Base-by-base conservation (phyloP, 768 basidiomycete species). In the Scleroderma citrinum region DNA sequence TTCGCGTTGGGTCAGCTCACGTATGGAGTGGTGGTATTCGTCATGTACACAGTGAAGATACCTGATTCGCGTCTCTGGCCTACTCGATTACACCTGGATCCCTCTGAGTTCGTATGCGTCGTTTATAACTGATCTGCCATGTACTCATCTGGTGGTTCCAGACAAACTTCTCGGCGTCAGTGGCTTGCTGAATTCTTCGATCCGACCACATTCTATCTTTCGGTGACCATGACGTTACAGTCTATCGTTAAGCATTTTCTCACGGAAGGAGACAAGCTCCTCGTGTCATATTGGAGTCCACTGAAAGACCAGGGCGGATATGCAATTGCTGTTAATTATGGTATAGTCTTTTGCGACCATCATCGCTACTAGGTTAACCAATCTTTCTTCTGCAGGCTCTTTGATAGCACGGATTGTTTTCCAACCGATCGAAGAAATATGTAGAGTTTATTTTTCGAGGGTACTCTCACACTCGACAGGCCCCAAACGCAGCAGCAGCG, bases 261-360 rank as follows among this genome's bases (percentile, higher is more conserved):
- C 23, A 98, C 95, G 0, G 96, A 98, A 61, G 92, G 91, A 3
- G 96, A 99, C 65, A 92, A 96, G 59, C 71, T 98, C 38, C 77
- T 95, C 11, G 75, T 99, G 16, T 89, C 90, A 0, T 81, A 78
- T 63, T 81, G 91, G 59, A 92, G 92, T 51, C 83, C 87, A 26
- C 69, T 95, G 44, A 73, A 82, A 40, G 87, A 94, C 62, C 93
- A 97, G 67, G 95, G 92, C 4, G 94, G 92, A 2, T 98, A 96
- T 64, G 95, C 94, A 0, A 75, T 98, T 12, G 95, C 96, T 12
- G 85, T 87, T 34, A 98, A 97, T 66, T 99, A 98, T 62, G 96
- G 95, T 89, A 46, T 43, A 19, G 10, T 29, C 40, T 16, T 17
- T 35, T 6, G 46, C 14, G 26, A 38, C 17, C 10, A 20, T 29